Evolutionary conservation across 2,329 filamentous ascomycete genomes (phyloP), one percentile per base, ranked within the genome.

Genomic region (Pseudogymnoascus sp.): DNA sequence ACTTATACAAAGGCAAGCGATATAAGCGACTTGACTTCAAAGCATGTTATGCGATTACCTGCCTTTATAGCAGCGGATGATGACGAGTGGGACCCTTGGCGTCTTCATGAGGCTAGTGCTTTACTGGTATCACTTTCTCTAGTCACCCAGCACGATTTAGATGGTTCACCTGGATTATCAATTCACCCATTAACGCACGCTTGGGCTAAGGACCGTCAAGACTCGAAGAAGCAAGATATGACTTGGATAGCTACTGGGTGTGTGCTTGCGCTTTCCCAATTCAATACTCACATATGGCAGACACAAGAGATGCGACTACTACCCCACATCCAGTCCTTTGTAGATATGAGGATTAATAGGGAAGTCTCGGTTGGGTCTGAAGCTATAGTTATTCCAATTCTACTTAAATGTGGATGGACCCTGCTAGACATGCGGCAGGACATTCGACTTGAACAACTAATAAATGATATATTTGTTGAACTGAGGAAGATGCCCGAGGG

Each of bases 181-280:
- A 74, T 75, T 65, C 73, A 76, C 64, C 72, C 71, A 3, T 66
- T 76, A 1, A 67, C 70, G 11, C 74, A 76, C 62, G 67, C 71
- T 3, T 75, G 72, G 73, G 72, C 71, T 16, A 68, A 66, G 39
- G 72, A 72, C 58, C 68, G 71, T 12, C 67, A 69, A 60, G 52
- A 64, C 28, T 30, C 63, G 1, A 4, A 41, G 38, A 4, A 41
- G 38, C 38, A 41, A 19, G 8, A 3, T 4, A 9, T 19, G 7
- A 39, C 60, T 62, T 68, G 61, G 64, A 63, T 67, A 33, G 9
- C 52, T 33, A 30, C 63, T 39, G 66, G 65, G 4, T 67, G 62
- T 62, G 58, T 66, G 36, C 61, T 68, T 65, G 66, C 30, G 41
- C 55, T 68, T 60, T 67, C 64, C 61, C 58, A 41, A 3, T 30